Evolutionary conservation across 2,329 filamentous ascomycete genomes (phyloP), one percentile per base, ranked within the genome.

Genomic region (Teratosphaeria pseudoeucalypti): DNA sequence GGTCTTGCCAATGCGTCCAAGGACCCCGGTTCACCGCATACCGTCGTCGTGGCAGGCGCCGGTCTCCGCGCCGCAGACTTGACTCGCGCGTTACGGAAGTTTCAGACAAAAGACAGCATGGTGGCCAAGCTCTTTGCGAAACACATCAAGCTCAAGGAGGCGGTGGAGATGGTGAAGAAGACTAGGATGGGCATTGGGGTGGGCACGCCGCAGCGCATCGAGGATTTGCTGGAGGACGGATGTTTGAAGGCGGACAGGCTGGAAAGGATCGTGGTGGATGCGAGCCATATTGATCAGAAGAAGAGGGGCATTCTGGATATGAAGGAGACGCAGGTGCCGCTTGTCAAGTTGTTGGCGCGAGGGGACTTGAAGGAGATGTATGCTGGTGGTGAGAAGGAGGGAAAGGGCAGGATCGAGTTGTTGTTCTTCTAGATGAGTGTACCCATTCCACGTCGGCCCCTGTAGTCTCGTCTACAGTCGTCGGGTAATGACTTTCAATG

Each of bases 91-190:
- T 78, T 95, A 63, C 83, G 90, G 55, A 85, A 85, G 64, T 92
- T 94, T 67, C 89, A 92, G 71, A 86, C 81, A 57, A 90, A 94
- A 72, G 85, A 90, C 9, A 85, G 82, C 56, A 82, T 84, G 54
- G 86, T 99, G 1, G 88, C 89, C 2, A 99, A 99, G 74, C 79
- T 99, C 71, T 99, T 99, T 74, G 92, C 94, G 34, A 99, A 99
- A 74, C 94, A 99, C 73, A 95, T 99, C 78, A 99, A 99, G 76
- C 76, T 99, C 11, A 84, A 89, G 57, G 92, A 97, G 68, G 89
- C 92, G 37, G 84, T 92, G 57, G 81, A 87, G 61, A 89, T 88
- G 70, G 83, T 95, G 52, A 81, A 88, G 68, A 82, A 79, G 63
- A 78, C 78, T 57, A 81, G 80, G 62, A 89, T 91, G 12, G 90